These are phyloP conservation scores for Ciborinia camelliae DNA, from an alignment of 2,329 filamentous ascomycete genomes.

Conservation along the genomic window DNA sequence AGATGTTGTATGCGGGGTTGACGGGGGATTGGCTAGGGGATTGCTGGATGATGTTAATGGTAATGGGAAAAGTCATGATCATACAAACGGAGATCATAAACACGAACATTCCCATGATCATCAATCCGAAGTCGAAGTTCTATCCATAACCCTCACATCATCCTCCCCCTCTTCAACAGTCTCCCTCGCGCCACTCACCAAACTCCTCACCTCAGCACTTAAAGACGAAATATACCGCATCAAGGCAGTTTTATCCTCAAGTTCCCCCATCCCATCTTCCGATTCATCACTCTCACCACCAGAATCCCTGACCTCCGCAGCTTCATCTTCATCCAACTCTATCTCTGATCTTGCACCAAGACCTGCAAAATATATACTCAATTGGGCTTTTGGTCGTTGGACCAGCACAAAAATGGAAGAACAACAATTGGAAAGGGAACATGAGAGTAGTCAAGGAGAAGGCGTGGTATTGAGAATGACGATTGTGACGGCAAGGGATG, in stretches of 20 bases:
- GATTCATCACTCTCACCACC: slow-evolving; percentile 43
- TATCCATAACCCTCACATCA: slow-evolving; percentile 66
- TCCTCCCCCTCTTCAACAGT: neutral
- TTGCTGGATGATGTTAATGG: slow-evolving; percentile 42
- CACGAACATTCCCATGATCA: slow-evolving; percentile 52
- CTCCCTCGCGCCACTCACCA: slow-evolving; percentile 7
- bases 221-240: slow-evolving; percentile 97
- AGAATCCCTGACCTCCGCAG: slow-evolving; percentile 28
- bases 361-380: slow-evolving; percentile 73
- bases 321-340: slow-evolving; percentile 14
- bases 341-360: neutral
- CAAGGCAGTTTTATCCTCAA: slow-evolving; percentile 63
- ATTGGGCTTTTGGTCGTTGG: slow-evolving; percentile 98
- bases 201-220: slow-evolving; percentile 66
- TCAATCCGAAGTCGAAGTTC: slow-evolving; percentile 82
- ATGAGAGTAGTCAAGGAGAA: slow-evolving; percentile 51
- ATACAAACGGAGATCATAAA: slow-evolving; percentile 36
- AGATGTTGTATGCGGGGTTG: slow-evolving; percentile 81
- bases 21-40: slow-evolving; percentile 68
- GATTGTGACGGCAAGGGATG: slow-evolving; percentile 68
- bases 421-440: slow-evolving; percentile 43
- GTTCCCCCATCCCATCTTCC: slow-evolving; percentile 48
- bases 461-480: slow-evolving; percentile 63
- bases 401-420: slow-evolving; percentile 67
- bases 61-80: slow-evolving; percentile 45